Conservation (phyloP, 148 eudicot species). For the Rheum nobile region DNA sequence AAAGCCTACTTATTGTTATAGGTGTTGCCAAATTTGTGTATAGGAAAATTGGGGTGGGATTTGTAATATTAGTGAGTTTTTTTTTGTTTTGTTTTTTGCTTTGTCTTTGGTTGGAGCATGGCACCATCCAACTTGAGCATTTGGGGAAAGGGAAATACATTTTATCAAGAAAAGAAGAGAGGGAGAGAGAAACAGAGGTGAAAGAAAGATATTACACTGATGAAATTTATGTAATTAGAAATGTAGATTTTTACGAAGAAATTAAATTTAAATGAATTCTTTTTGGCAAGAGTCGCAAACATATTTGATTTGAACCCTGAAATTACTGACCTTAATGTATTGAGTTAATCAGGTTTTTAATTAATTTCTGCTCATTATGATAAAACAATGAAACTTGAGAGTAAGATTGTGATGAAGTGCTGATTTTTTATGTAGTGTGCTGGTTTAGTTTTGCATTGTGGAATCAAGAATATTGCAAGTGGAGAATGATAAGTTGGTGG, state of each 20-base stretch:
- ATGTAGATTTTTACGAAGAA: neutral
- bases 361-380: neutral
- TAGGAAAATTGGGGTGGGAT: conserved; percentile 36
- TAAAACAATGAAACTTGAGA: too few species aligned
- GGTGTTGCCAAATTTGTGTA: conserved; percentile 36
- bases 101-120: conserved; percentile 20
- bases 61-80: conserved; percentile 40
- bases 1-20: neutral
- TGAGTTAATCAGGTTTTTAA: too few species aligned
- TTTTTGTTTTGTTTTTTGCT: conserved; percentile 21
- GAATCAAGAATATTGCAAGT: neutral
- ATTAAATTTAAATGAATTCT: neutral
- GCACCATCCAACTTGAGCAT: conserved; percentile 16
- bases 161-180: neutral
- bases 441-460: neutral
- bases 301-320: too few species aligned
- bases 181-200: neutral
- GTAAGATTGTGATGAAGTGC: too few species aligned
- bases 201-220: neutral
- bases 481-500: neutral
- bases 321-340: too few species aligned
- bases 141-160: conserved; percentile 13
- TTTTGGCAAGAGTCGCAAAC: neutral
- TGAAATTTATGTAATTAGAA: neutral
- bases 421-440: too few species aligned